Evolutionary conservation across 2,329 filamentous ascomycete genomes (phyloP).

Genomic region (Xylariaceae sp.): DNA sequence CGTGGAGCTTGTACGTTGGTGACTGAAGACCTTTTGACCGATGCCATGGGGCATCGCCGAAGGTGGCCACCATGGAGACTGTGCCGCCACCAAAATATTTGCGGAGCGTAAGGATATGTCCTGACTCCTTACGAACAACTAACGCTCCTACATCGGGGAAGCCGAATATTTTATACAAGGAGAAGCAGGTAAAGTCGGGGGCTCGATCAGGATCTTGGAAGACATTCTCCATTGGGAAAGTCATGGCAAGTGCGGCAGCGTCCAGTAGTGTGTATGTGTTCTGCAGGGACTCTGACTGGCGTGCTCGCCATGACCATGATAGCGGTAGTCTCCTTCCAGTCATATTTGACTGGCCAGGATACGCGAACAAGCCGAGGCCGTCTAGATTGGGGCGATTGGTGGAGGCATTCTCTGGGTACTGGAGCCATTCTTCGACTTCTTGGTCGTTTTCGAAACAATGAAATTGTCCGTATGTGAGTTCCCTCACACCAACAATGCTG

Average conservation of each 20-base stretch:
- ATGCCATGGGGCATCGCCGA: constrained; percentile 58
- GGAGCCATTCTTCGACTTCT: constrained; percentile 54
- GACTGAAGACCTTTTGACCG: constrained; percentile 55
- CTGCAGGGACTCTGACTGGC: constrained; percentile 42
- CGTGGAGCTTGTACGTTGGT: constrained; percentile 57
- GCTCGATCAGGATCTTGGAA: constrained; percentile 58
- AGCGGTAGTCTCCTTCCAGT: constrained; percentile 68
- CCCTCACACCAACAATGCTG: constrained; percentile 72
- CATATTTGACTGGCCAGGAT: constrained; percentile 75
- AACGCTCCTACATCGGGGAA: constrained; percentile 70
- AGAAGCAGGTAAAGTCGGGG: constrained; percentile 67
- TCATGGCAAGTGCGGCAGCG: constrained; percentile 70
- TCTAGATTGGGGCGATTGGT: constrained; percentile 34
- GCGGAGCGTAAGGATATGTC: constrained; percentile 59
- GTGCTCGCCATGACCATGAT: constrained; percentile 56
- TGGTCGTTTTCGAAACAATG: constrained; percentile 67
- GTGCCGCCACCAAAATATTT: constrained; percentile 75
- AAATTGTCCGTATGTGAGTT: constrained; percentile 61
- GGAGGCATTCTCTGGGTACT: constrained; percentile 34
- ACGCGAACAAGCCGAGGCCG: constrained; percentile 62
- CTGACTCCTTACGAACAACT: constrained; percentile 62
- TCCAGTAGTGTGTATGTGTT: constrained; percentile 64
- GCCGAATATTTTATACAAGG: constrained; percentile 72
- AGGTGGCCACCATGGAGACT: constrained; percentile 63
- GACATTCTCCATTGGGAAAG: constrained; percentile 58